Evolutionary conservation across 371 early-diverging fungal species (phyloP).

Genomic region (Circinella minor): DNA sequence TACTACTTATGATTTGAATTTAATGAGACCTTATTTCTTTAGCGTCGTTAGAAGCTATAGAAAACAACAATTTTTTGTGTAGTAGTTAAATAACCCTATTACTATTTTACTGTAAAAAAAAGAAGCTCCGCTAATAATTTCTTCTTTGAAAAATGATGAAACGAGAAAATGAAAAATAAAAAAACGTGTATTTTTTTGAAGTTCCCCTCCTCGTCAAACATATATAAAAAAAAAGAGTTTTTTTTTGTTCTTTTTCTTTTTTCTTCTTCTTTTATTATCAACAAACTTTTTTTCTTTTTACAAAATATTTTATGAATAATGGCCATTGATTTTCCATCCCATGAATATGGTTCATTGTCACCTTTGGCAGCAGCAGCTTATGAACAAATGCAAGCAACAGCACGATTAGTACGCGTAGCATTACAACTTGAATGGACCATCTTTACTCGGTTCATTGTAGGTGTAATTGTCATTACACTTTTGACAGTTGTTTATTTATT

Average conservation of each 20-base stretch:
- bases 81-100: too few species aligned
- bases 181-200: too few species aligned
- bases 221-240: background rate
- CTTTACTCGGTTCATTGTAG: constrained; percentile 43
- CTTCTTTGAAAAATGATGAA: too few species aligned
- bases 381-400: constrained; percentile 44
- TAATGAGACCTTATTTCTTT: constrained; percentile 31
- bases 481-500: constrained; percentile 43
- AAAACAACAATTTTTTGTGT: background rate
- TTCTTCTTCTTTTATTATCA: background rate
- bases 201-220: background rate
- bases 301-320: background rate
- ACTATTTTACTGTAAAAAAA: too few species aligned
- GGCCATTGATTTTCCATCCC: background rate
- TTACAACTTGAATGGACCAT: constrained; percentile 54
- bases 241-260: constrained; percentile 6
- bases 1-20: constrained; percentile 22
- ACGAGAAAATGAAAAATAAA: too few species aligned
- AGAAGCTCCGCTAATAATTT: too few species aligned
- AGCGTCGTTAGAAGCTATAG: constrained; percentile 21
- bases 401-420: constrained; percentile 40
- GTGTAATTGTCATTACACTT: constrained; percentile 35
- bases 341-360: constrained; percentile 2
- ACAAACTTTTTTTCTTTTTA: too few species aligned
- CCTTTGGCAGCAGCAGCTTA: constrained; percentile 30